A percentile compares a stretch with the other conserved stretches of the same genome.
Conservation (phyloP, 169 alveolate genomes). For the Plasmodium cynomolgi region DNA sequence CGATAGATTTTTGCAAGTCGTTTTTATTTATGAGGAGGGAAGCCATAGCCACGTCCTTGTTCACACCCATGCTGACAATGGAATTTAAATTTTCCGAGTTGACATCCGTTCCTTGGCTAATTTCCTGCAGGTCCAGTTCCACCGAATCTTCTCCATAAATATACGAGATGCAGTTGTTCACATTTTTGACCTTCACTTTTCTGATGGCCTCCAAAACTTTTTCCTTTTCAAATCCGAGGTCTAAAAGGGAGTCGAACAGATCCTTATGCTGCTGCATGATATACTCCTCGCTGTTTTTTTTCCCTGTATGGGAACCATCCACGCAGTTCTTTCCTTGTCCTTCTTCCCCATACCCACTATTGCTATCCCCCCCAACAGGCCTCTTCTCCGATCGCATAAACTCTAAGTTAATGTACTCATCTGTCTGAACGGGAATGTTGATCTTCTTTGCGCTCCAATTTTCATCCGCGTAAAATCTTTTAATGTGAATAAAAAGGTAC, state of each 20-base stretch:
- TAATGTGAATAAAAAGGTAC: slow-evolving; percentile 81
- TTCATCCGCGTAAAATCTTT: slow-evolving; percentile 81
- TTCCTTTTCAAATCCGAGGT: slow-evolving; percentile 60
- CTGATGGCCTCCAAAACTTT: slow-evolving; percentile 38
- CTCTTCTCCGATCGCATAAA: slow-evolving; percentile 31
- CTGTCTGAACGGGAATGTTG: slow-evolving; percentile 78
- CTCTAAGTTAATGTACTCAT: slow-evolving; percentile 25
- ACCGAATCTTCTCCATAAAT: slow-evolving; percentile 66
- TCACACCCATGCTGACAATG: slow-evolving; percentile 37
- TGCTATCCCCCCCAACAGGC: not conserved
- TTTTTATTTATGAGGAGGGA: slow-evolving; percentile 52
- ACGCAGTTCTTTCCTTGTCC: not conserved
- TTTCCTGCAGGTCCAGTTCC: slow-evolving; percentile 11
- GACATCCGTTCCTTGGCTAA: slow-evolving; percentile 1
- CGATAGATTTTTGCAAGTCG: slow-evolving; percentile 49
- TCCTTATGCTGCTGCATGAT: slow-evolving; percentile 15
- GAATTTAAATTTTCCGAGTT: slow-evolving; percentile 38
- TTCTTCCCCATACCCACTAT: not conserved
- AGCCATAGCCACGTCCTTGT: slow-evolving; percentile 68
- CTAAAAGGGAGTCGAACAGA: slow-evolving; percentile 24
- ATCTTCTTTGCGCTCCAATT: slow-evolving; percentile 80
- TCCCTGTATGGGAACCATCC: not conserved
- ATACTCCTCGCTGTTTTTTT: slow-evolving; percentile 1
- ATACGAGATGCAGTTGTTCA: slow-evolving; percentile 54
- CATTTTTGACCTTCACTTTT: slow-evolving; percentile 66